These are phyloP conservation scores for Yamadazyma taylorii DNA, from an alignment of 1,139 yeast genomes.

Conservation along the genomic window DNA sequence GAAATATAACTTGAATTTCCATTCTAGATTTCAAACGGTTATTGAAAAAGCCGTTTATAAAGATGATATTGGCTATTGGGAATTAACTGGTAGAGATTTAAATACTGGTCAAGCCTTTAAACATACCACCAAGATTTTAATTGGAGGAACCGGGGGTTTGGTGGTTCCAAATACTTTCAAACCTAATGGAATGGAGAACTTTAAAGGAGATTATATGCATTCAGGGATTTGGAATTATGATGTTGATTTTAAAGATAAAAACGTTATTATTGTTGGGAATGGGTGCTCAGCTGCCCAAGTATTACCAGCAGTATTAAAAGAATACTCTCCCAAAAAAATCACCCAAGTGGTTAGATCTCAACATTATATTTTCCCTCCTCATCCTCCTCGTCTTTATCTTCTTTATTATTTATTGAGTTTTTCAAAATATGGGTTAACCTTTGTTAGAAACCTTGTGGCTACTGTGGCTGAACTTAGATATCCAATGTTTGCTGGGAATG, in stretches of 20 bases:
- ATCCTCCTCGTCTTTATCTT: constrained; percentile 23
- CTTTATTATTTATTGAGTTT: constrained; percentile 28
- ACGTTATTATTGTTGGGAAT: constrained; percentile 42
- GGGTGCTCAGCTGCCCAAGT: constrained; percentile 49
- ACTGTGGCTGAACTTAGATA: constrained; percentile 33
- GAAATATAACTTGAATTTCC: constrained; percentile 31
- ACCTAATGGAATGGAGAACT: constrained; percentile 35
- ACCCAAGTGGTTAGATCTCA: constrained; percentile 39
- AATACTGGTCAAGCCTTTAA: constrained; percentile 30
- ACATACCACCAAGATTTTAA: constrained; percentile 32
- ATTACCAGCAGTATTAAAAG: constrained; percentile 32
- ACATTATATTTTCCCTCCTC: constrained; percentile 44
- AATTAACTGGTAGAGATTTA: constrained; percentile 30
- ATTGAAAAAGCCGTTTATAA: constrained; percentile 31
- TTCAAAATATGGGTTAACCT: constrained; percentile 25
- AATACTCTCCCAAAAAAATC: constrained; percentile 28
- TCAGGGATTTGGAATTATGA: constrained; percentile 49
- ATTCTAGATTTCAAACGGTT: constrained; percentile 30
- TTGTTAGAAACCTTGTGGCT: constrained; percentile 31
- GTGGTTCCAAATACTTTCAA: constrained; percentile 33
- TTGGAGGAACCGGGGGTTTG: constrained; percentile 40
- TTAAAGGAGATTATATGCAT: constrained; percentile 48
- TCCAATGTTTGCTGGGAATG: constrained; percentile 37
- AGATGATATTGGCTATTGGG: constrained; percentile 39
- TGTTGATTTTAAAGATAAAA: constrained; percentile 34